Base-by-base conservation (phyloP, 1,284 basidiomycete genomes). In the Phlebopus sp. region DNA sequence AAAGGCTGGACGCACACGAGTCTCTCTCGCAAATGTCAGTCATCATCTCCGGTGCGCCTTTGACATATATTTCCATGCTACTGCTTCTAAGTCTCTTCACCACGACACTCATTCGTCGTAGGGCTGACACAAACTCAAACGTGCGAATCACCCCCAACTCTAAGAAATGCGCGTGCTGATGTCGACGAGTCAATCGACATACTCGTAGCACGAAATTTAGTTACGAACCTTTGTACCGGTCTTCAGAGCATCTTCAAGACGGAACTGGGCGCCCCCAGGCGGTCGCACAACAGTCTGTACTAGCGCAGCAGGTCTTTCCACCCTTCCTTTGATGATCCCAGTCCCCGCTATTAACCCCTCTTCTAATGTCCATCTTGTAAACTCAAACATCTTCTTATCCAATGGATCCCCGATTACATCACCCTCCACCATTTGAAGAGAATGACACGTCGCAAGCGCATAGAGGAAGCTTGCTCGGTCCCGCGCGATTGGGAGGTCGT, bases 41-140 rank as follows among this genome's bases (percentile, higher is more conserved):
- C 94, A 99, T 99, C 47, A 97, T 92, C 67, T 99, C 97, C 0
- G 97, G 97, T 1, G 97, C 97, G 18, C 97, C 97, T 67, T 99
- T 99, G 63, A 96, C 95, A 66, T 97, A 99, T 7, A 98, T 79
- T 65, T 99, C 96, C 92, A 99, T 98, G 63, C 90, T 92, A 38
- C 73, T 83, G 54, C 94, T 95, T 69, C 91, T 97, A 49, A 99
- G 79, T 44, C 92, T 79, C 69, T 98, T 99, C 59, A 98, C 96
- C 47, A 99, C 83, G 23, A 99, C 97, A 54, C 93, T 97, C 97
- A 99, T 99, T 44, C 97, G 76, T 30, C 97, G 81, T 17, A 99
- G 77, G 5, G 90, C 76, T 2, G 95, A 97, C 3, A 96, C 92
- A 63, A 99, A 99, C 63, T 99, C 97, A 60, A 97, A 99, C 1